A percentile compares a stretch with the other conserved stretches of the same genome.
These are phyloP conservation scores for Phaeomoniella chlamydospora DNA, from an alignment of 2,329 filamentous ascomycete genomes.

Conservation along the genomic window DNA sequence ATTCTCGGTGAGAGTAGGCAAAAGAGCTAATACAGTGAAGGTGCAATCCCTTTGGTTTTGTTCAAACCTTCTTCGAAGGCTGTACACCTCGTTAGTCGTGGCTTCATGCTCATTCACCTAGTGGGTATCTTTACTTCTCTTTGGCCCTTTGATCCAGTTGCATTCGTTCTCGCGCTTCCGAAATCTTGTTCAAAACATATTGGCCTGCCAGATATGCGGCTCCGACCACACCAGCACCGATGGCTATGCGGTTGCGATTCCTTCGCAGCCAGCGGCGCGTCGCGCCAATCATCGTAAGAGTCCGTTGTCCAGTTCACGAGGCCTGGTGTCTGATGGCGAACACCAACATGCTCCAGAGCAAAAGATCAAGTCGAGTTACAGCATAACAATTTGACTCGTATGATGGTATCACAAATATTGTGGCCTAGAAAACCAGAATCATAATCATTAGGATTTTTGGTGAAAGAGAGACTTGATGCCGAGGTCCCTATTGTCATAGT, in stretches of 20 bases:
- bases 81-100: constrained; percentile 21
- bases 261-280: constrained; percentile 83
- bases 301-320: neutral
- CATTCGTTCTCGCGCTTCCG: constrained; percentile 90
- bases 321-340: neutral
- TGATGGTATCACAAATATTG: neutral
- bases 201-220: constrained; percentile 84
- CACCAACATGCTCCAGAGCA: neutral
- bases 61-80: constrained; percentile 86
- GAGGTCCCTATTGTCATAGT: too few species aligned
- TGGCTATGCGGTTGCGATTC: constrained; percentile 77
- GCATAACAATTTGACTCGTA: neutral
- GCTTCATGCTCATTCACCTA: neutral
- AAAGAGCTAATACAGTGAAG: constrained; percentile 87
- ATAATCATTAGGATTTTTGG: too few species aligned
- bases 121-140: constrained; percentile 59
- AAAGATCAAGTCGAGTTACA: neutral
- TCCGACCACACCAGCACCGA: constrained; percentile 76
- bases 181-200: constrained; percentile 83
- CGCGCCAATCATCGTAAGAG: constrained; percentile 45
- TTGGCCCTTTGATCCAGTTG: constrained; percentile 88
- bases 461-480: too few species aligned
- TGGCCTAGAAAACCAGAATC: too few species aligned
- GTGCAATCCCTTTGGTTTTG: constrained; percentile 99
- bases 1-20: constrained; percentile 82